Evolutionary conservation across 768 basidiomycete species (phyloP), one percentile per base, ranked within the genome.

Genomic region (Hypsizygus marmoreus): DNA sequence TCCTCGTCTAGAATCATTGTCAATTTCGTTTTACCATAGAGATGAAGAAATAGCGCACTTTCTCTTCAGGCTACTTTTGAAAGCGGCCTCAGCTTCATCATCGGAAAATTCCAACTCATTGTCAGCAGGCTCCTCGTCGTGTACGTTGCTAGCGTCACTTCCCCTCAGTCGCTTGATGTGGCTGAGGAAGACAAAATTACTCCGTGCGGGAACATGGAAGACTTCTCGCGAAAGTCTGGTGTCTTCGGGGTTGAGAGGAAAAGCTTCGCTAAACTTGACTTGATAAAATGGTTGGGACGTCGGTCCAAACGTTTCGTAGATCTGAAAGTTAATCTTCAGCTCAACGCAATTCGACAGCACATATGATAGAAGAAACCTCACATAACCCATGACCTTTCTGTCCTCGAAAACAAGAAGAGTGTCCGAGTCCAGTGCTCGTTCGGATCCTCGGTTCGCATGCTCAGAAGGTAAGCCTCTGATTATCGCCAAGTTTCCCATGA

Each of bases 291-390:
- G 95, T 48, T 90, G 86, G 14, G 80, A 77, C 7, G 95, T 91
- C 2, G 95, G 93, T 8, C 95, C 95, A 66, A 98, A 98, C 0
- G 95, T 97, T 68, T 98, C 95, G 61, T 87, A 90, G 41, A 97
- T 74, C 91, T 95, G 63, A 8, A 48, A 51, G 58, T 39, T 24
- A 39, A 47, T 30, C 45, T 56, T 54, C 50, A 40, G 19, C 35
- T 43, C 44, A 34, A 34, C 26, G 34, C 20, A 20, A n/a, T 48
- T 28, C 35, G 32, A 24, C 32, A 48, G 24, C 41, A 22, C 17
- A 30, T 37, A 26, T 14, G 14, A 45, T 26, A 25, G 29, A 23
- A 20, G 26, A 16, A 31, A 24, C 75, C 88, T 69, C 67, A 95
- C 94, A 65, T 88, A 85, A 34, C 95, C 95, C 57, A 97, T 62